Evolutionary conservation across 768 basidiomycete species (phyloP).

Genomic region (Cystobasidium ongulense): DNA sequence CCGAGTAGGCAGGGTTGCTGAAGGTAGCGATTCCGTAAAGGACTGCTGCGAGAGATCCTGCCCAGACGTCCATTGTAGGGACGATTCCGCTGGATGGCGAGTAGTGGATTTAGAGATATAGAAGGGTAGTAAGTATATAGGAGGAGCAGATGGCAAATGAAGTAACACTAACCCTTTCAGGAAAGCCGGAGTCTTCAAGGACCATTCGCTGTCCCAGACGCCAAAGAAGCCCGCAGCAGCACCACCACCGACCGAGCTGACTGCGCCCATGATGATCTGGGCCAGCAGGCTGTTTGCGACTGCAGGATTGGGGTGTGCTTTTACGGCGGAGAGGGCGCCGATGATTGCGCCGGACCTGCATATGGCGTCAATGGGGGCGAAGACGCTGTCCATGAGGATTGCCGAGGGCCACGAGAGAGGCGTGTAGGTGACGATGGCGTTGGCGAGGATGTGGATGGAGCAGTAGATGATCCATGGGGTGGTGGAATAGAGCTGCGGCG

Average conservation of each 20-base stretch:
- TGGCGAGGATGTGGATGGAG: conserved; percentile 15
- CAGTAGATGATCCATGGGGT: conserved; percentile 33
- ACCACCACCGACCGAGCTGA: conserved; percentile 22
- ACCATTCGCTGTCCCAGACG: conserved; percentile 33
- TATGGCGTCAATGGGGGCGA: conserved; percentile 32
- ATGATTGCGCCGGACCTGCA: conserved; percentile 20
- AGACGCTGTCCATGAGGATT: conserved; percentile 15
- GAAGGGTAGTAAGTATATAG: background rate
- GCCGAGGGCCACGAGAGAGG: conserved; percentile 14
- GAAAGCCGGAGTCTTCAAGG: conserved; percentile 30
- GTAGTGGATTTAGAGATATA: no score
- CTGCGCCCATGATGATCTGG: conserved; percentile 31
- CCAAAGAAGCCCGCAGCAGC: conserved; percentile 28
- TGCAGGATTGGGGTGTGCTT: conserved; percentile 14
- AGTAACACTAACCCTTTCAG: conserved; percentile 19
- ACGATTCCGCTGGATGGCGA: conserved; percentile 14
- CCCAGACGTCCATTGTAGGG: conserved; percentile 33
- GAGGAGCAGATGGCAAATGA: background rate
- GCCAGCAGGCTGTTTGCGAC: conserved; percentile 19
- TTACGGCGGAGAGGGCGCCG: conserved; percentile 16
- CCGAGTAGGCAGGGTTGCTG: conserved; percentile 29
- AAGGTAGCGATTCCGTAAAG: conserved; percentile 30
- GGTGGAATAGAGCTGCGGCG: conserved; percentile 26
- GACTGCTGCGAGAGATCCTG: conserved; percentile 23
- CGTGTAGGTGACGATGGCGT: conserved; percentile 10